These are phyloP conservation scores for Lentinula boryana DNA, from an alignment of 768 basidiomycete genomes.

Conservation along the genomic window DNA sequence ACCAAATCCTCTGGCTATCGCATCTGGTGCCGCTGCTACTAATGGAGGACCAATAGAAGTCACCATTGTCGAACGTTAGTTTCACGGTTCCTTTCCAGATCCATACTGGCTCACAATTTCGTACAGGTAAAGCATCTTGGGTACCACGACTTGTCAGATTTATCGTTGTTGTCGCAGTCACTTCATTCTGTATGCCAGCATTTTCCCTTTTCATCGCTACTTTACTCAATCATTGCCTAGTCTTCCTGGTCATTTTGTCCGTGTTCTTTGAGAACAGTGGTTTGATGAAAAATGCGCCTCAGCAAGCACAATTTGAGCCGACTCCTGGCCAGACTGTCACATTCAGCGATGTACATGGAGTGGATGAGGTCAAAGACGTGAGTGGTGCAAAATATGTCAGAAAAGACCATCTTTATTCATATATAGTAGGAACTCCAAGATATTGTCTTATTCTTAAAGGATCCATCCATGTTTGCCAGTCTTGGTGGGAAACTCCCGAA, in stretches of 20 bases:
- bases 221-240: conserved; percentile 25
- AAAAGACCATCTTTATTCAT: conserved; percentile 5
- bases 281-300: conserved; percentile 82
- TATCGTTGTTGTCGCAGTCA: conserved; percentile 46
- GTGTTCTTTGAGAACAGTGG: conserved; percentile 92
- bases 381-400: conserved; percentile 10
- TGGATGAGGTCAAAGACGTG: conserved; percentile 94
- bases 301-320: conserved; percentile 79
- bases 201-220: background rate
- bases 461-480: conserved; percentile 83
- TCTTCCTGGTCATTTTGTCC: conserved; percentile 80
- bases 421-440: conserved; percentile 77
- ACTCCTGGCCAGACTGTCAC: conserved; percentile 75
- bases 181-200: conserved; percentile 57
- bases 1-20: background rate
- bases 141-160: conserved; percentile 59
- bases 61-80: conserved; percentile 75
- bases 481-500: conserved; percentile 94
- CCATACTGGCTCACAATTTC: conserved; percentile 2
- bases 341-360: conserved; percentile 95
- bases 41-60: conserved; percentile 65
- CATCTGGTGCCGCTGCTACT: conserved; percentile 31
- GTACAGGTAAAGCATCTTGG: conserved; percentile 63
- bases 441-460: conserved; percentile 91
- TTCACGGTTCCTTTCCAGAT: background rate